Evolutionary conservation across 345 rosid species (phyloP), one percentile per base, ranked within the genome.

Genomic region (Gossypium stocksii): DNA sequence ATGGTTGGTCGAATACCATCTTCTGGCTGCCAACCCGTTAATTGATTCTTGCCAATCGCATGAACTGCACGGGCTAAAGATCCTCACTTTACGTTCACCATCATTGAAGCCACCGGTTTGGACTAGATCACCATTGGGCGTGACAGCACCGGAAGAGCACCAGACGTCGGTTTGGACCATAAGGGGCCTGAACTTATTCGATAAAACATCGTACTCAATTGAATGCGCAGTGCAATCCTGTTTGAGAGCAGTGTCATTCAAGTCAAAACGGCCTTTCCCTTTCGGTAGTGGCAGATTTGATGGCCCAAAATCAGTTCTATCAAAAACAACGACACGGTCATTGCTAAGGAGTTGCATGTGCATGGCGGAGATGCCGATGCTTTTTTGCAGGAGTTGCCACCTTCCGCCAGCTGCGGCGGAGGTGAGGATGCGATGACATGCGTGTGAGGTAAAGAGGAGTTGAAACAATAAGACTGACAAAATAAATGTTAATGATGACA

Each of bases 171-270:
- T 86, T 66, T 81, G 92, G 22, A 93, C 94, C 72, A 79, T 84
- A 29, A 91, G 88, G 6, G 97, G 84, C n/a, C 97, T 67, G 76
- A 87, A 27, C 4, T 62, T 75, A 68, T 93, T 89, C 3, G 79
- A 8, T 6, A 79, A 48, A 22, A 86, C 90, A 80, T 91, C 78
- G 76, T 88, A 93, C 71, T 91, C 97, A 19, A 81, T 74, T 2
- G 98, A 91, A 73, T 91, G 94, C 19, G 98, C 97, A 15, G 92
- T 86, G 85, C 93, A 93, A 77, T 93, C 98, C 7, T 71, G n/a
- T 58, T 80, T 85, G 14, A 88, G 51, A 17, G 73, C 80, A 0
- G 27, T 2, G 34, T 90, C 96, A 4, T 9, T 17, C 0, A 92
- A 84, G 74, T 88, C 89, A 0, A 74, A 25, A 10, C 90, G 90